Evolutionary conservation across 1,139 yeast genomes (phyloP).

Genomic region (Pneumocystis oryctolagi): DNA sequence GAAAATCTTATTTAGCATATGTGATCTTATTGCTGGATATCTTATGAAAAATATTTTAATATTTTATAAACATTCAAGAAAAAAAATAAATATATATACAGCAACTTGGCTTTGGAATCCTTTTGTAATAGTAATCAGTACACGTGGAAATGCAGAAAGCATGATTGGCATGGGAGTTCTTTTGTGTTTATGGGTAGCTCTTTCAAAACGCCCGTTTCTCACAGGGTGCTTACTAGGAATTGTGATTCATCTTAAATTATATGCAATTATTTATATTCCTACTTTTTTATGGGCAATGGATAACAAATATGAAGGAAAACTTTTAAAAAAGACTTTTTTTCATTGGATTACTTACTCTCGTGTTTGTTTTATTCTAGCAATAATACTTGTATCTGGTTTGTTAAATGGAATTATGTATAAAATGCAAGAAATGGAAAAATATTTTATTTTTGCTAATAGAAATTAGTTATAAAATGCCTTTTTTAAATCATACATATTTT

Average conservation of each 20-base stretch:
- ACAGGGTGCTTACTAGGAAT: conserved; percentile 59
- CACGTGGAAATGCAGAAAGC: conserved; percentile 90
- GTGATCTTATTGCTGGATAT: conserved; percentile 71
- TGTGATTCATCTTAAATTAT: conserved; percentile 77
- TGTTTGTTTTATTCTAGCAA: background rate
- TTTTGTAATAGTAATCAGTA: conserved; percentile 84
- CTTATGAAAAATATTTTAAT: conserved; percentile 38
- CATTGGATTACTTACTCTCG: background rate
- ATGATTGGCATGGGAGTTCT: conserved; percentile 65
- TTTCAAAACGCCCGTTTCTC: conserved; percentile 27
- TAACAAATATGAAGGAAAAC: conserved; percentile 33
- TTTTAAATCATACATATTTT: conserved; percentile 60
- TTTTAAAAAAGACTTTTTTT: conserved; percentile 24
- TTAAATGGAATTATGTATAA: conserved; percentile 10
- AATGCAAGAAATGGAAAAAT: conserved; percentile 6
- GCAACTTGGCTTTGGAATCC: conserved; percentile 84
- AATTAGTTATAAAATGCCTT: conserved; percentile 52
- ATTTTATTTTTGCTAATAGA: background rate
- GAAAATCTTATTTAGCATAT: conserved; percentile 54
- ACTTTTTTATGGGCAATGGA: conserved; percentile 33
- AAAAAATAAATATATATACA: conserved; percentile 31
- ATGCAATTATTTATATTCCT: conserved; percentile 73
- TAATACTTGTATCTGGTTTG: conserved; percentile 1
- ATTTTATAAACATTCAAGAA: conserved; percentile 21
- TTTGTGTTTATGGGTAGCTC: conserved; percentile 37